Base-by-base conservation (phyloP, 768 basidiomycete genomes). In the Pleurotus djamor region DNA sequence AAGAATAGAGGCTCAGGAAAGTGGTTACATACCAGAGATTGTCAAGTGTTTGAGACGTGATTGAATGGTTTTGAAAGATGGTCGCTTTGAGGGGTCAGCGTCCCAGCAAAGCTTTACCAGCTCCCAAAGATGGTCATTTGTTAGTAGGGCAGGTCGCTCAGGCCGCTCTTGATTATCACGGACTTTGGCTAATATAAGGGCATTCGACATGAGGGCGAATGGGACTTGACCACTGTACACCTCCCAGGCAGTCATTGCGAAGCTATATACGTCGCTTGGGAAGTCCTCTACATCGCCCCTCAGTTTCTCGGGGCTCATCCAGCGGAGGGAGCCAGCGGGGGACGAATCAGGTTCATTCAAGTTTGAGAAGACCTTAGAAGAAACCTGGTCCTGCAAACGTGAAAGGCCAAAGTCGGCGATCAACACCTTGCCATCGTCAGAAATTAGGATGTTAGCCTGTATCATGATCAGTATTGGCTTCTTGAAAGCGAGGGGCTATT, bases 371-470 rank as follows among this genome's bases (percentile, higher is more conserved):
- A 10, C 28, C 16, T 33, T 9, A 33, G 49, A 50, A 12, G 49
- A 50, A 32, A 50, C 49, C 37, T 36, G 62, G 48, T 72, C 72
- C n/a, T 76, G 57, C 12, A 77, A 67, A 34, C 69, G 67, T 1
- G 77, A 72, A 36, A 79, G 66, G 33, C 78, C 78, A 52, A 78
- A 79, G 57, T 78, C 77, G 5, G 75, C 61, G 41, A 78, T 59
- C 43, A 68, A 60, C 8, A 73, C 75, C 47, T 71, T 64, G 17
- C 65, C 64, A 6, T 56, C 50, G 50, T 77, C 72, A 51, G 62
- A 65, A 6, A 79, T 64, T 0, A 79, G 64, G 35, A 78, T 65
- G 45, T 78, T 79, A 10, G 67, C 66, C 78, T 78, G 57, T 47
- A 41, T 34, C n/a, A 55, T 6, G 48, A 41, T 47, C 34, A 48